Conservation (phyloP, 345 rosid species). For the Populus ilicifolia region DNA sequence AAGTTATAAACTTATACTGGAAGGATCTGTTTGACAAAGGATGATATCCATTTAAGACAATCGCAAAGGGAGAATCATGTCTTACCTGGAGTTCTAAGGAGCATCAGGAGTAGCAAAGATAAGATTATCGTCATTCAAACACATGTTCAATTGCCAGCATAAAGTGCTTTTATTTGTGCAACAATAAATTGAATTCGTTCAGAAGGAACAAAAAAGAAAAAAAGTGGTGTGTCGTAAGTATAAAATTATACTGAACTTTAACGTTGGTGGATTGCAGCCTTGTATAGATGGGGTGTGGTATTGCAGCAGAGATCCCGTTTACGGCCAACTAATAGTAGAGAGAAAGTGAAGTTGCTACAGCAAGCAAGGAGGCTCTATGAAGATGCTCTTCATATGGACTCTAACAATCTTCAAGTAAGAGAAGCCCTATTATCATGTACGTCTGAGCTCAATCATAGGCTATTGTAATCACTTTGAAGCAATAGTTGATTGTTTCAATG, state of each 20-base stretch:
- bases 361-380: constrained; percentile 63
- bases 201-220: background rate
- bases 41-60: background rate
- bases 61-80: background rate
- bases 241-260: background rate
- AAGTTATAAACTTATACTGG: background rate
- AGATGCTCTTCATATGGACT: constrained; percentile 63
- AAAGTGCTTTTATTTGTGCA: background rate
- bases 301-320: constrained; percentile 69
- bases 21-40: background rate
- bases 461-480: constrained; percentile 2
- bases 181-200: background rate
- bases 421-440: constrained; percentile 52
- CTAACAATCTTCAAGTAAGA: constrained; percentile 42
- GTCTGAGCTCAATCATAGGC: constrained; percentile 46
- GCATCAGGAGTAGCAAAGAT: background rate
- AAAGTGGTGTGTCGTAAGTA: background rate
- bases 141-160: background rate
- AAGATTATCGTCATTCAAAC: background rate
- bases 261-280: constrained; percentile 38
- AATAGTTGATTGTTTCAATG: background rate
- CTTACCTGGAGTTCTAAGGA: background rate
- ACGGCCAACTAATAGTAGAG: constrained; percentile 46
- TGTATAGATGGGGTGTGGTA: constrained; percentile 61
- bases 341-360: constrained; percentile 54